These are phyloP conservation scores for Trichoderma simmonsii DNA, from an alignment of 2,329 filamentous ascomycete genomes.

Conservation along the genomic window DNA sequence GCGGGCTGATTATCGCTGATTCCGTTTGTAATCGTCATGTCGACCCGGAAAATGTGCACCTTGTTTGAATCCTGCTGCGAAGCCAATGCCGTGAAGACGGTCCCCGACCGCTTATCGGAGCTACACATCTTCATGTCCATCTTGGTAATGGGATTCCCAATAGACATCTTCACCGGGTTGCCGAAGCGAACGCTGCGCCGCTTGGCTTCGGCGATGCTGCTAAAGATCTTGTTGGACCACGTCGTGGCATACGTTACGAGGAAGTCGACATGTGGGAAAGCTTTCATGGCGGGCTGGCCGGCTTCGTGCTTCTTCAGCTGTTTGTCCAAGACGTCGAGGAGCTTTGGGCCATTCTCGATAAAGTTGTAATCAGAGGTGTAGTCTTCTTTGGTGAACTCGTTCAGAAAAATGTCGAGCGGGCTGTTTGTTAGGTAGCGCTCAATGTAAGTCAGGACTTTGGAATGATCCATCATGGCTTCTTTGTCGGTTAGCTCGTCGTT, in stretches of 20 bases:
- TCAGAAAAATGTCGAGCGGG: slow-evolving; percentile 58
- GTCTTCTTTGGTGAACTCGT: slow-evolving; percentile 48
- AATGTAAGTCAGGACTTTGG: slow-evolving; percentile 74
- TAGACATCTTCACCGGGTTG: slow-evolving; percentile 45
- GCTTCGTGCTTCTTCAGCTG: slow-evolving; percentile 47
- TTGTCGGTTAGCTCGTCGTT: slow-evolving; percentile 73
- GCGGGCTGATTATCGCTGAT: slow-evolving; percentile 49
- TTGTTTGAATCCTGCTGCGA: slow-evolving; percentile 36
- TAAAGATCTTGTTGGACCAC: slow-evolving; percentile 61
- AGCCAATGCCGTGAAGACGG: slow-evolving; percentile 42
- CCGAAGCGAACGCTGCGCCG: slow-evolving; percentile 67
- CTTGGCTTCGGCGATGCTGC: slow-evolving; percentile 67
- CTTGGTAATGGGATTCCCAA: slow-evolving; percentile 45
- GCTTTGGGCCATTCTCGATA: slow-evolving; percentile 42
- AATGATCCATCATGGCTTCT: slow-evolving; percentile 71
- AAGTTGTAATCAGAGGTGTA: slow-evolving; percentile 46
- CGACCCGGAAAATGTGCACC: slow-evolving; percentile 56
- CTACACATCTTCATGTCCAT: slow-evolving; percentile 58
- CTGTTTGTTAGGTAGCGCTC: slow-evolving; percentile 65
- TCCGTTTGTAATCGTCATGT: slow-evolving; percentile 53
- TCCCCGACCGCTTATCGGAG: slow-evolving; percentile 28
- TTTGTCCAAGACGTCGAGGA: slow-evolving; percentile 49
- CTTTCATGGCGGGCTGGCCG: slow-evolving; percentile 46
- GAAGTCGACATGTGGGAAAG: slow-evolving; percentile 61
- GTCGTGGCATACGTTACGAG: slow-evolving; percentile 56